Evolutionary conservation across 192 early-diverging fungal genomes (phyloP).

Genomic region (Coemansia sp.): DNA sequence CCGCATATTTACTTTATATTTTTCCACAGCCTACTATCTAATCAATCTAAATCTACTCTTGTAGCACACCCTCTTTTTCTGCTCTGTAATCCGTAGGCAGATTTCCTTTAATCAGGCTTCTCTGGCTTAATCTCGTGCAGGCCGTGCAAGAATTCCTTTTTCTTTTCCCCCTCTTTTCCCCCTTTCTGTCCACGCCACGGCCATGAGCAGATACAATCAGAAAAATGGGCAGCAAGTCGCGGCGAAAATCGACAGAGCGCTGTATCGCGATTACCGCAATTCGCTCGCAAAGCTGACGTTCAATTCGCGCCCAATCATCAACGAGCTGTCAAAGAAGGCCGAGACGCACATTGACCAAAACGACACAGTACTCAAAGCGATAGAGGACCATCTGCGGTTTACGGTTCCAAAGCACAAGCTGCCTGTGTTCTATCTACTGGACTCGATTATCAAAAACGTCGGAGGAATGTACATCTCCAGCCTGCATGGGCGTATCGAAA

Average conservation of each 20-base stretch:
- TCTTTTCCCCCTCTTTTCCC: background rate
- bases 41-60: too few species aligned
- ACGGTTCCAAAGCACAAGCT: constrained; percentile 63
- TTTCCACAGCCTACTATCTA: background rate
- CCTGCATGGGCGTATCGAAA: constrained; percentile 74
- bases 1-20: background rate
- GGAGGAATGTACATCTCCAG: constrained; percentile 72
- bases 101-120: too few species aligned
- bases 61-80: background rate
- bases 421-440: constrained; percentile 87
- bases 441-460: constrained; percentile 96
- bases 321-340: constrained; percentile 82
- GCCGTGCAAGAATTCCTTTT: background rate
- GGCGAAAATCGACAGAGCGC: constrained; percentile 31
- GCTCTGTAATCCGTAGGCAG: background rate
- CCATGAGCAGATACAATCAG: constrained; percentile 1
- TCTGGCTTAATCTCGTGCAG: too few species aligned
- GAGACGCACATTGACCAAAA: constrained; percentile 69
- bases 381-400: constrained; percentile 56
- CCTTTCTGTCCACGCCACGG: background rate
- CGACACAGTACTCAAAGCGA: constrained; percentile 73
- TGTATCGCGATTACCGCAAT: constrained; percentile 63
- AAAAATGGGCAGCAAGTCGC: constrained; percentile 8
- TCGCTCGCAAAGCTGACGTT: constrained; percentile 82
- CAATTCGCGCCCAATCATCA: constrained; percentile 94